These are phyloP conservation scores for Xerocomus brunneocitrinus DNA, from an alignment of 768 basidiomycete genomes.

Conservation along the genomic window DNA sequence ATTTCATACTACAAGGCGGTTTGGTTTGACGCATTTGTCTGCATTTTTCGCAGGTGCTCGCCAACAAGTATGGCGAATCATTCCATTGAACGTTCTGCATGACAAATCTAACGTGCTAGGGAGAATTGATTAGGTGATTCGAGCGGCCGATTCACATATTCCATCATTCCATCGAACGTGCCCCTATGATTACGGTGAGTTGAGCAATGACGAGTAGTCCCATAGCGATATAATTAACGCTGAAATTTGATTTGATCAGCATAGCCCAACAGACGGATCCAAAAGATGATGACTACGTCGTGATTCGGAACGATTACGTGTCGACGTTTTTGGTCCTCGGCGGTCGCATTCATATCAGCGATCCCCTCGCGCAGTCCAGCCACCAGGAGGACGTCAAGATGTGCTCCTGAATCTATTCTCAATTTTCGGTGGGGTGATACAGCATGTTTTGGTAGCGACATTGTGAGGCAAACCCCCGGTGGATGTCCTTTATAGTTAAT, in stretches of 20 bases:
- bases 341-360: background rate
- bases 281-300: background rate
- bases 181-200: background rate
- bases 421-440: background rate
- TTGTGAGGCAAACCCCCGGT: background rate
- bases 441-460: background rate
- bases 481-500: background rate
- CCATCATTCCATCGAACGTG: background rate
- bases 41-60: background rate
- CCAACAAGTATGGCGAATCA: background rate
- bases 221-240: background rate
- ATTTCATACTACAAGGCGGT: background rate
- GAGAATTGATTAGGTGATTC: background rate
- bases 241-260: background rate
- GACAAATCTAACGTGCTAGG: background rate
- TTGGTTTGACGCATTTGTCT: background rate
- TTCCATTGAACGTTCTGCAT: background rate
- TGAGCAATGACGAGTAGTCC: background rate
- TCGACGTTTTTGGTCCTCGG: background rate
- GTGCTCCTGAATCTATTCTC: background rate
- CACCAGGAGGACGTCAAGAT: background rate
- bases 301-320: background rate
- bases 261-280: background rate
- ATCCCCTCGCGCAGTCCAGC: background rate
- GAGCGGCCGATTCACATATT: background rate